Base-by-base conservation (phyloP, 2,329 filamentous ascomycete species). In the Teratosphaeria gauchensis region DNA sequence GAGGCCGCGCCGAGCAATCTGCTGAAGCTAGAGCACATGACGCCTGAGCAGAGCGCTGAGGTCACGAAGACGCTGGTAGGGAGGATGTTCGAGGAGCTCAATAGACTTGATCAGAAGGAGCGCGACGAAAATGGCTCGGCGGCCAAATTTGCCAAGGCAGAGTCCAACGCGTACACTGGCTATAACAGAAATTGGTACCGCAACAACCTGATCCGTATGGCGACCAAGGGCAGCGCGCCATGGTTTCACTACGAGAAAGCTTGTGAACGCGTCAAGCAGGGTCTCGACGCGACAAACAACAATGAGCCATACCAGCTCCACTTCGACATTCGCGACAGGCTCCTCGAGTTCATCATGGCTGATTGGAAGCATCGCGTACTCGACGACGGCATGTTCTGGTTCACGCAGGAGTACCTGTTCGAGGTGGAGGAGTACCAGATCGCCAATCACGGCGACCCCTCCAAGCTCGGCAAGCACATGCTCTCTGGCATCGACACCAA, bases 331-430 rank as follows among this genome's bases (percentile, higher is more conserved):
- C 84, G 94, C 56, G 88, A 95, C 65, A 81, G 84, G 7, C 77
- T 99, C 1, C 94, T 91, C 73, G 81, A 84, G 57, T 96, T 95
- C 71, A 83, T 97, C 54, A 83, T 97, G 62, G 90, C 95, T 63
- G 92, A 97, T 71, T 99, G 96, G 75, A 85, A 92, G 57, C 86
- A 83, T 62, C 86, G 94, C 51, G 16, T 48, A 6, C 92, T 97
- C 62, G 92, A 95, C 65, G 83, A 94, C 24, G 92, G 91, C 1
- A 90, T 97, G 56, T 86, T 87, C 7, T 99, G 94, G 94, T 80
- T 99, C 16, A 95, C 88, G 66, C 94, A 99, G 73, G 94, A 99
- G 75, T 99, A 94, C 92, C 97, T 96, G 74, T 95, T 92, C 67
- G 92, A 97, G 72, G 85, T 80, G 51, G 74, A 90, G 33, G 54